phyloP scores from a whole-genome alignment of 495 filamentous ascomycete species.

The Mytilinidion resinicola region DNA sequence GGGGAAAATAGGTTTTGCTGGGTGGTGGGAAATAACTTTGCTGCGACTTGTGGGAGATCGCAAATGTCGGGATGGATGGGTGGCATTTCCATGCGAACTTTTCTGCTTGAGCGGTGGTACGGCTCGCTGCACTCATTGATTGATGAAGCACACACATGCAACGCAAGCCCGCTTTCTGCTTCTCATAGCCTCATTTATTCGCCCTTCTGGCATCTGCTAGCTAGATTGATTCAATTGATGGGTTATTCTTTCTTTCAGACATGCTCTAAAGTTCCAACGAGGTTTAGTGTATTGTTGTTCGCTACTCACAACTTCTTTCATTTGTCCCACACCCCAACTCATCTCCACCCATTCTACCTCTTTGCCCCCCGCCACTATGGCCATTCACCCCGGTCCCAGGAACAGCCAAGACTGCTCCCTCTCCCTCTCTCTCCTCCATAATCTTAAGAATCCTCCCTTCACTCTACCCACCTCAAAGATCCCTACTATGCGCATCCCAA shows the following conservation, averaged over 20 bases:
- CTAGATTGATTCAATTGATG: constrained; percentile 1
- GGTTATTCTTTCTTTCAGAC: neutral
- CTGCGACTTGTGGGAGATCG: too few relatives aligned
- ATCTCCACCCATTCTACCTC: neutral
- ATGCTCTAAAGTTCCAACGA: neutral
- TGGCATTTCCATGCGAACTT: too few relatives aligned
- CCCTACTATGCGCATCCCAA: too few relatives aligned
- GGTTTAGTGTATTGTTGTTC: neutral
- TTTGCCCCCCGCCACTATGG: neutral
- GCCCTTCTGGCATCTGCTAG: neutral
- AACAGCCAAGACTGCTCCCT: neutral
- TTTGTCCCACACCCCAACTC: neutral
- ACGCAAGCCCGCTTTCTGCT: too few relatives aligned
- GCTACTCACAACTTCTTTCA: too few relatives aligned
- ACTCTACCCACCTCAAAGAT: neutral
- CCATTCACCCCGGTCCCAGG: neutral
- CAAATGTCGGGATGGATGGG: too few relatives aligned
- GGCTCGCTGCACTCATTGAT: too few relatives aligned
- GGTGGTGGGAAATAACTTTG: too few relatives aligned
- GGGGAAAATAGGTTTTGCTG: too few relatives aligned
- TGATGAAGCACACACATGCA: too few relatives aligned
- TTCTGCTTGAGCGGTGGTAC: too few relatives aligned
- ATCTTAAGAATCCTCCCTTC: neutral
- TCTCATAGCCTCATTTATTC: too few relatives aligned
- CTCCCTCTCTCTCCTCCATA: neutral